Evolutionary conservation across 2,329 filamentous ascomycete species (phyloP), one percentile per base, ranked within the genome.

Genomic region (Penicillium brasilianum): DNA sequence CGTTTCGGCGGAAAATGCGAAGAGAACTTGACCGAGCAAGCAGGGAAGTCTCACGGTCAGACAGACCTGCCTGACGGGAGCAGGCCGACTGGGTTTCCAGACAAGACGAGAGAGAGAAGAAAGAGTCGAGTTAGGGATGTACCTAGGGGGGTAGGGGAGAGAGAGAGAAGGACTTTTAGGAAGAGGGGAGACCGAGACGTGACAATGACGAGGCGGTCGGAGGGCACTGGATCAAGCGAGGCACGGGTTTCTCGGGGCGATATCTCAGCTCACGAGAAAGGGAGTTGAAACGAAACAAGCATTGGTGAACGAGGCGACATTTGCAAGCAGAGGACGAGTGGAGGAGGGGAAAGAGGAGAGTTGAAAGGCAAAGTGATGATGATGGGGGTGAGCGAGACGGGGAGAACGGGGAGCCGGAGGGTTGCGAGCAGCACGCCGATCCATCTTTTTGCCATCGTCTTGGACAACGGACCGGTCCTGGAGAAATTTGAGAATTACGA

Each of bases 141-240:
- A 55, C 56, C 22, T 44, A 13, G 30, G 14, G 30, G 36, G 16
- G n/a, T n/a, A n/a, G n/a, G 30, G 8, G 22, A 13, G 49, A 37
- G 32, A 37, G 20, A 37, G 36, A 20, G 49, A 37, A 37, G 34
- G 52, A 37, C 37, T 53, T 25, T 16, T 39, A 22, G 52, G 39
- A 28, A 22, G 52, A 22, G 25, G 28, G 39, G 39, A 41, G 36
- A n/a, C n/a, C 36, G 51, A 61, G 64, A 69, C 64, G 66, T 69
- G 66, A 64, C 63, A 58, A 69, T 67, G 67, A 69, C 66, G 67
- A 69, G 64, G 66, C 67, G 66, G 67, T 69, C 66, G 65, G 65
- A 52, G 36, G 61, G 16, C 44, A 56, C 50, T 57, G 48, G 56
- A 58, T 69, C 62, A 66, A 57, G 61, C 59, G 44, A 60, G 61